Conservation (phyloP, 768 basidiomycete genomes). For the Mrakia hoshinonis region DNA sequence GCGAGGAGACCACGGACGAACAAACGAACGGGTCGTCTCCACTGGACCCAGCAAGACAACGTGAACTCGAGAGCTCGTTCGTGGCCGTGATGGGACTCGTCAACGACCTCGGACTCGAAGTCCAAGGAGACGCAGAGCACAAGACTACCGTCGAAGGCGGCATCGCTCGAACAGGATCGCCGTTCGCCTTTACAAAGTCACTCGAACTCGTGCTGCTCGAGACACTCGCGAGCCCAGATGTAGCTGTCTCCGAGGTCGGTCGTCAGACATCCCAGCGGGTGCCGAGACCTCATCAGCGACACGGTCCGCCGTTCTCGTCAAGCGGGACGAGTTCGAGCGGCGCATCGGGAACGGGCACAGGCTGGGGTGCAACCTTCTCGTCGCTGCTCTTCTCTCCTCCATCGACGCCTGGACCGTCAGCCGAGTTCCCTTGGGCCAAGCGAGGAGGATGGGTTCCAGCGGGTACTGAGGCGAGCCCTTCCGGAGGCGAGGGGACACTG, state of each 20-base stretch:
- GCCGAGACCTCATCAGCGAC: background rate
- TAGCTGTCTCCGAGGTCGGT: background rate
- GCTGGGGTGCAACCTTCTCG: slow-evolving; percentile 1
- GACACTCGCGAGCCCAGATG: background rate
- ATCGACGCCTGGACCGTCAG: background rate
- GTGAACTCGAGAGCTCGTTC: slow-evolving; percentile 4
- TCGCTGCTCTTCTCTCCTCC: background rate
- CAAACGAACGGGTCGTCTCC: background rate
- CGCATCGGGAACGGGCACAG: background rate
- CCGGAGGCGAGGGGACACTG: background rate
- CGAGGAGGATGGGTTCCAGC: background rate
- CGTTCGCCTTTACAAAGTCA: background rate
- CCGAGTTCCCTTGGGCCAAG: background rate
- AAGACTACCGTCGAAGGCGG: background rate
- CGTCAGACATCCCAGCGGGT: background rate
- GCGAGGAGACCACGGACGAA: background rate
- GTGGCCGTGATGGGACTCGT: background rate
- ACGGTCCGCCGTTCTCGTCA: background rate
- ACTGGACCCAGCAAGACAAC: background rate
- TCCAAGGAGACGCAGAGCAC: background rate
- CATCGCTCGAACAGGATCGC: background rate
- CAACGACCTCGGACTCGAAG: background rate
- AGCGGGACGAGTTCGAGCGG: too few species aligned
- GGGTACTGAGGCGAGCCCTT: background rate
- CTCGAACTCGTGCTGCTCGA: background rate